Percentiles rank a stretch among this genome's conserved stretches.
phyloP scores from a whole-genome alignment of 1,139 yeast genomes.

The Pichia sp. region DNA sequence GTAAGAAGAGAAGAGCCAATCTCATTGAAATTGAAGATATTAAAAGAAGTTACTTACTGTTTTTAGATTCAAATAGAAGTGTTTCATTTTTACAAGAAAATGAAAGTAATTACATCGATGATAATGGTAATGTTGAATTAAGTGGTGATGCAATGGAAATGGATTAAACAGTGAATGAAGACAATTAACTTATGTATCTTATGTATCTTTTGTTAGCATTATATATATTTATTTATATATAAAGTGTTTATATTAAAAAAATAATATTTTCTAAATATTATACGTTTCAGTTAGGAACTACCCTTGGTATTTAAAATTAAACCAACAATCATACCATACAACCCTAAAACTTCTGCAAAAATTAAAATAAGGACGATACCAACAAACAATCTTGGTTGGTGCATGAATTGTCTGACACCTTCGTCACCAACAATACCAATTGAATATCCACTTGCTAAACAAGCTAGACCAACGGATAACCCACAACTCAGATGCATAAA shows the following conservation, averaged over 20 bases:
- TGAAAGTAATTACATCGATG: constrained; percentile 64
- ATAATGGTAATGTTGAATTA: constrained; percentile 52
- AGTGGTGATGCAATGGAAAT: constrained; percentile 6
- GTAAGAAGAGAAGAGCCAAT: constrained; percentile 69
- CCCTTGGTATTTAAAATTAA: constrained; percentile 87
- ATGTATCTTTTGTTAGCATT: background rate
- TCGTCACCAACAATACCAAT: constrained; percentile 99
- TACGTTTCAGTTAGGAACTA: constrained; percentile 38
- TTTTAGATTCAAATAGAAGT: constrained; percentile 82
- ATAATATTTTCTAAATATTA: background rate
- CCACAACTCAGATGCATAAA: constrained; percentile 98
- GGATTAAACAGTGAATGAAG: background rate
- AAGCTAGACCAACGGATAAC: constrained; percentile 89
- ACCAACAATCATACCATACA: constrained; percentile 91
- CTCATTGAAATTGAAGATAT: constrained; percentile 76
- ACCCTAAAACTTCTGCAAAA: constrained; percentile 96
- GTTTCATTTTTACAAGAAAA: constrained; percentile 72
- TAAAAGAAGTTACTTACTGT: constrained; percentile 79
- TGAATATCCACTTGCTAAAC: constrained; percentile 96
- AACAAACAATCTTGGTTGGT: constrained; percentile 93
- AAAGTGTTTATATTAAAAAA: background rate
- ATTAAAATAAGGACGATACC: constrained; percentile 90
- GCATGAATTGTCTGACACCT: constrained; percentile 94
- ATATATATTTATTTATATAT: background rate
- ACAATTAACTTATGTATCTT: background rate